Conservation (phyloP, 2,329 filamentous ascomycete species). For the Capronia epimyces region DNA sequence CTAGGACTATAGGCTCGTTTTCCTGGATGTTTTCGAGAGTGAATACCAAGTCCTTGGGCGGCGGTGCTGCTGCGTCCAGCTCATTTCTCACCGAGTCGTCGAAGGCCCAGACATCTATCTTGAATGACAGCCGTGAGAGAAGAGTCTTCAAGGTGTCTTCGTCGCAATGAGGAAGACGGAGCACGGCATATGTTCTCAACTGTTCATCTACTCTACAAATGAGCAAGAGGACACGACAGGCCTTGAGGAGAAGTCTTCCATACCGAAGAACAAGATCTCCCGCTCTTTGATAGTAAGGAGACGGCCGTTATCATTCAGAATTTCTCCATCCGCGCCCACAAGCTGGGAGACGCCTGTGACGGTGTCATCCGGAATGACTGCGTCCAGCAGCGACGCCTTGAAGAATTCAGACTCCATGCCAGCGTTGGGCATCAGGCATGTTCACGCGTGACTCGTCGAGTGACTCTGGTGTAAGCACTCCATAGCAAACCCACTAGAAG, state of each 20-base stretch:
- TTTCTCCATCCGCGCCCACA: slow-evolving; percentile 31
- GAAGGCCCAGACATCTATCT: slow-evolving; percentile 46
- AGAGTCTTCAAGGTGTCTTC: slow-evolving; percentile 45
- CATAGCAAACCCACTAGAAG: background rate
- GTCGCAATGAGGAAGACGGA: slow-evolving; percentile 48
- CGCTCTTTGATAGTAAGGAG: slow-evolving; percentile 48
- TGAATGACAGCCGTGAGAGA: slow-evolving; percentile 46
- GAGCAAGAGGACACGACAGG: slow-evolving; percentile 40
- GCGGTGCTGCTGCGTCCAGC: slow-evolving; percentile 30
- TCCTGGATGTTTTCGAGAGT: slow-evolving; percentile 37
- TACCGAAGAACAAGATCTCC: slow-evolving; percentile 42
- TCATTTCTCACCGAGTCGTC: slow-evolving; percentile 33
- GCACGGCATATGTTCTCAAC: slow-evolving; percentile 47
- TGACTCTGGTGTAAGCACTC: background rate
- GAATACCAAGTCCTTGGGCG: slow-evolving; percentile 40
- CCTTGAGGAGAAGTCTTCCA: background rate
- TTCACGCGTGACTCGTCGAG: background rate
- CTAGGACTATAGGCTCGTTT: slow-evolving; percentile 43
- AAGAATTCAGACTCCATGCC: slow-evolving; percentile 38
- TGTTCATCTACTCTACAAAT: slow-evolving; percentile 52
- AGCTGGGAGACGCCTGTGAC: slow-evolving; percentile 15
- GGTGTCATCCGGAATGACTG: slow-evolving; percentile 41
- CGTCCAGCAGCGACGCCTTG: slow-evolving; percentile 40
- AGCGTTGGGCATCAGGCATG: background rate
- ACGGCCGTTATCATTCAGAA: slow-evolving; percentile 39